Conservation (phyloP, 148 eudicot species). For the Vaccinium myrtillus region DNA sequence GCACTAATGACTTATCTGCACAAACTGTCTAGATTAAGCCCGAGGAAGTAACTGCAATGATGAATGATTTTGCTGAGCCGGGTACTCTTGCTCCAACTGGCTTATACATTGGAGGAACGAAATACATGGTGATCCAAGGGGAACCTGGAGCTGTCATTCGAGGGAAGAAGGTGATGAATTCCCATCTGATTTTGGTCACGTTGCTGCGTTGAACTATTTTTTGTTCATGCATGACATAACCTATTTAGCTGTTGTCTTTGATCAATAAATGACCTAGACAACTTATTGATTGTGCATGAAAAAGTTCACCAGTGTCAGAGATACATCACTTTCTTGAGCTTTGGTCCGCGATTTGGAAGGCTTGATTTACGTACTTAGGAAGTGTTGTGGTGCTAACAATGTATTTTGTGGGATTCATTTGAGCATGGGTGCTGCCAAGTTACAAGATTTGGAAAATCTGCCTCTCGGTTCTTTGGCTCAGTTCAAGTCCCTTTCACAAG, state of each 20-base stretch:
- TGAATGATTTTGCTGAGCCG: slow-evolving; percentile 15
- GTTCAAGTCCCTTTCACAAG: background rate
- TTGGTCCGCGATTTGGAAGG: background rate
- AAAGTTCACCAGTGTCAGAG: background rate
- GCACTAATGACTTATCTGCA: background rate
- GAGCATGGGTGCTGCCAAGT: background rate
- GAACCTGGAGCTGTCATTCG: slow-evolving; percentile 17
- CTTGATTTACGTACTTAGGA: background rate
- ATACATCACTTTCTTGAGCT: background rate
- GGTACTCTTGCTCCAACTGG: slow-evolving; percentile 11
- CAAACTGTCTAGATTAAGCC: slow-evolving; percentile 10
- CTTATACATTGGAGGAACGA: slow-evolving; percentile 11
- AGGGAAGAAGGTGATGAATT: slow-evolving; percentile 13
- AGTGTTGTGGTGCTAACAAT: background rate
- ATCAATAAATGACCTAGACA: background rate
- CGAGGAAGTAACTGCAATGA: slow-evolving; percentile 5
- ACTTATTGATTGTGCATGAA: background rate
- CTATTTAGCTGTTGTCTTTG: background rate
- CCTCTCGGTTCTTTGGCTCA: background rate
- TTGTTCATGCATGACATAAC: background rate
- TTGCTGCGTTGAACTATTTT: background rate
- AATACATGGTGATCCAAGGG: slow-evolving; percentile 20
- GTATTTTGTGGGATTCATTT: too few relatives aligned
- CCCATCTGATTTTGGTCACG: background rate
- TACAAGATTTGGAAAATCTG: background rate